Base-by-base conservation (phyloP, 2,329 filamentous ascomycete genomes). In the Amesomyces nigricolor region DNA sequence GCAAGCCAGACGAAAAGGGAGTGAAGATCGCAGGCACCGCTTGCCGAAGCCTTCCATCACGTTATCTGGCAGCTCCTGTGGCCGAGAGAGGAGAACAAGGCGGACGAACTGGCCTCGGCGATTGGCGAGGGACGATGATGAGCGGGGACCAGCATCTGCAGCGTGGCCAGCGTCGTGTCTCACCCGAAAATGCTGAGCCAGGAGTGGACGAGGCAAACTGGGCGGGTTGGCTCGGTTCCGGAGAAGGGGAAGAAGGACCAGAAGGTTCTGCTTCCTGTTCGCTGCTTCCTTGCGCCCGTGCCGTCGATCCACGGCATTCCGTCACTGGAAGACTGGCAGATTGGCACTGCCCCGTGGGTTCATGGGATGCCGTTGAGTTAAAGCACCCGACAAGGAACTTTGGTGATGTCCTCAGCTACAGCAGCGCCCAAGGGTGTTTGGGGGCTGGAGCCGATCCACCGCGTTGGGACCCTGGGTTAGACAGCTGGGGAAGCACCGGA, bases 21-120 rank as follows among this genome's bases (percentile, higher is more conserved):
- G 40, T 9, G 32, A 16, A 38, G 42, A 49, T 11, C 45, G 22
- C 32, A 17, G 29, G 17, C 9, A 42, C 38, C 17, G 29, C 26
- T 8, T 19, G n/a, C 35, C 30, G 14, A 16, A 14, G 14, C 13
- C 45, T 35, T 11, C 11, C 30, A 5, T 14, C 13, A 16, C 32
- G 32, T 10, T 53, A 51, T 58, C 43, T 40, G 17, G 50, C 22
- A 51, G 50, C 40, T 54, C 45, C 40, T 47, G 54, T 49, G 47
- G 47, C 43, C 51, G 47, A 51, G 35, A 17, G 32, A 49, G 11
- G 48, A 10, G 47, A 43, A 13, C 43, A 37, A 37, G 47, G 46
- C 17, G 39, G 51, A 42, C 48, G 47, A 35, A 29, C 39, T n/a
- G 3, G 40, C 22, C 42, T 42, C 35, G 43, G 43, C 57, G 54